Evolutionary conservation across 129 eudicot species (phyloP), one percentile per base, ranked within the genome.

Genomic region (Escallonia herrerae): DNA sequence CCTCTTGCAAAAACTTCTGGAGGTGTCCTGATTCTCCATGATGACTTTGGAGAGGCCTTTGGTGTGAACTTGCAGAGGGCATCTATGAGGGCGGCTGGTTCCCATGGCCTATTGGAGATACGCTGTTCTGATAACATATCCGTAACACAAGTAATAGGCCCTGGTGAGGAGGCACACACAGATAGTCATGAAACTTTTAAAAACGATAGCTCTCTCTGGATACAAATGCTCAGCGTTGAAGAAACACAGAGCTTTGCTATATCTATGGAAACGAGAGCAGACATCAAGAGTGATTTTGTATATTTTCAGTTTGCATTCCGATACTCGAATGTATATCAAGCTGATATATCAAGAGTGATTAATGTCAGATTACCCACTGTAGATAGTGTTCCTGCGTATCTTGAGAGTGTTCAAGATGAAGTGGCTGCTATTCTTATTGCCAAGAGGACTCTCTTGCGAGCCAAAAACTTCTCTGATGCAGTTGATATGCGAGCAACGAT

Each of bases 41-140:
- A 93, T 66, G 98, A 93, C 68, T 93, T 93, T 50, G 98, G 98
- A 8, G 98, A 93, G 73, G 98, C 95, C 12, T 93, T 87, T 58
- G 98, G 98, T 63, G 98, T 93, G 63, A 93, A 93, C 55, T 73
- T 93, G 80, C 98, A 93, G 76, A 67, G 96, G 64, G 96, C 98
- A 33, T 81, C 96, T 12, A 77, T 77, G 11, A 82, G 96, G 60
- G 84, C 96, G 3, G 95, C 84, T 6, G 98, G 98, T 72, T 85
- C 96, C 57, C 89, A 88, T 62, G 98, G 98, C 64, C 79, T 85
- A 49, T 61, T 93, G 79, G 98, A 93, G 75, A 82, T 93, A 22
- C 95, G 98, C 9, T 86, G 95, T 70, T 89, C 98, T 4, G 91
- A 88, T 74, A 80, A 88, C 69, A 58, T 93, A 51, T 68, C 66